phyloP scores from a whole-genome alignment of 2,329 filamentous ascomycete genomes.

The Hymenoscyphus albidus region DNA sequence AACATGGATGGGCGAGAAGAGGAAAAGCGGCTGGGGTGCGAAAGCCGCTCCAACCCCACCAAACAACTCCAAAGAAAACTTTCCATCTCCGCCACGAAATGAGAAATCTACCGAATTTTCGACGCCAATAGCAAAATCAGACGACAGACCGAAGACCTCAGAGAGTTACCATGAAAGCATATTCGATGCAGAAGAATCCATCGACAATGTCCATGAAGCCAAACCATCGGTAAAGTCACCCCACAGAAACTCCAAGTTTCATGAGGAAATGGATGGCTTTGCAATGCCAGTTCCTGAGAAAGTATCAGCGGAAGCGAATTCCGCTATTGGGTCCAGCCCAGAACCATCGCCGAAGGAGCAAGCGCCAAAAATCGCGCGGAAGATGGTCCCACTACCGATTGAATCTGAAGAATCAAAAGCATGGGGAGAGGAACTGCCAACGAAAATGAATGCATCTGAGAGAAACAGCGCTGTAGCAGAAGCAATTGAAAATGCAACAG shows the following conservation, averaged over 20 bases:
- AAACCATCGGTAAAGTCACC: slow-evolving; percentile 4
- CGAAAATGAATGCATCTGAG: slow-evolving; percentile 15
- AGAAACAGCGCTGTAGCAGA: slow-evolving; percentile 20
- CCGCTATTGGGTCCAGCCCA: not conserved
- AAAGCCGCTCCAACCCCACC: slow-evolving; percentile 1
- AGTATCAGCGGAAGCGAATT: not conserved
- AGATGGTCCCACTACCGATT: not conserved
- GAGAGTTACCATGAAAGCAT: slow-evolving; percentile 33
- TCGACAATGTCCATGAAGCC: not conserved
- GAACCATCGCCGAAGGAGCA: slow-evolving; percentile 7
- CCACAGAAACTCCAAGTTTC: slow-evolving; percentile 8
- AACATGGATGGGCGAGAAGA: slow-evolving; percentile 70
- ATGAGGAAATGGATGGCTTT: slow-evolving; percentile 19
- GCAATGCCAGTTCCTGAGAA: not conserved
- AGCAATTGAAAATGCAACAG: slow-evolving; percentile 26
- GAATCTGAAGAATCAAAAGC: slow-evolving; percentile 13
- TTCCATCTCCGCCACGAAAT: slow-evolving; percentile 1
- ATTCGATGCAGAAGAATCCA: slow-evolving; percentile 32
- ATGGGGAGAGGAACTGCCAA: slow-evolving; percentile 18
- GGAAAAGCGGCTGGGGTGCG: slow-evolving; percentile 44
- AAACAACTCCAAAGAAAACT: slow-evolving; percentile 24
- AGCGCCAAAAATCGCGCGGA: not conserved
- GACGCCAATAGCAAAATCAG: slow-evolving; percentile 8
- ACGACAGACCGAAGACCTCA: slow-evolving; percentile 26
- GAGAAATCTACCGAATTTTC: slow-evolving; percentile 16